A percentile compares a stretch with the other conserved stretches of the same genome.
phyloP scores from a whole-genome alignment of 345 rosid genomes.

The Raphanus raphanistrum region DNA sequence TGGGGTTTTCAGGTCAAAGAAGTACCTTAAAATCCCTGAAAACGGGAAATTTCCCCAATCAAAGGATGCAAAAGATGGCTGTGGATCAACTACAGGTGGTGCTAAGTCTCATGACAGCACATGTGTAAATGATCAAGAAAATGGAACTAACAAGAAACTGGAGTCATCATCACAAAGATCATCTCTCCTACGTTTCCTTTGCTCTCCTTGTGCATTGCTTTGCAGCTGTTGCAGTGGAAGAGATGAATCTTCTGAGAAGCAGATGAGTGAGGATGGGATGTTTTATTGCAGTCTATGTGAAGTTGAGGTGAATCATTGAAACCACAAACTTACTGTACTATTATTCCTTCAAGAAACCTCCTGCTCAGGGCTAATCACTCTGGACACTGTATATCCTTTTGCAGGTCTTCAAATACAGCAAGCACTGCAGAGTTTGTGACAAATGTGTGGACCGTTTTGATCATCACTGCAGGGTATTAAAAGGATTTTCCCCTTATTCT shows the following conservation, averaged over 20 bases:
- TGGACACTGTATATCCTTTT: constrained; percentile 11
- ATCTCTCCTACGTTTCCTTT: constrained; percentile 48
- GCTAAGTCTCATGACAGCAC: constrained; percentile 57
- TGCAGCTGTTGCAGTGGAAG: constrained; percentile 56
- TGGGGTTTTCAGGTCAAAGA: constrained; percentile 75
- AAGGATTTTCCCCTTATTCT: constrained; percentile 11
- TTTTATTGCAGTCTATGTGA: constrained; percentile 96
- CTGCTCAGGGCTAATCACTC: not conserved
- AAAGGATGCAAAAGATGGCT: constrained; percentile 62
- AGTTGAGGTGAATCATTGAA: constrained; percentile 68
- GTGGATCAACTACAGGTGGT: constrained; percentile 57
- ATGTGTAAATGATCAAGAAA: constrained; percentile 38
- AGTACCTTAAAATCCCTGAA: constrained; percentile 66
- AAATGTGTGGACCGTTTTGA: constrained; percentile 90
- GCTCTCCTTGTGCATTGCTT: constrained; percentile 66
- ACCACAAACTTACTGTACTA: not conserved
- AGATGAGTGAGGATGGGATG: constrained; percentile 91
- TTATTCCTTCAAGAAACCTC: constrained; percentile 4
- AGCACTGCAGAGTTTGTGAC: constrained; percentile 97
- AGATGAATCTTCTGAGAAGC: constrained; percentile 67
- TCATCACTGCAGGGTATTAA: constrained; percentile 94
- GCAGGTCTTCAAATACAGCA: constrained; percentile 95
- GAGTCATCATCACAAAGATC: constrained; percentile 42
- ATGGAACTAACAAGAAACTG: constrained; percentile 42
- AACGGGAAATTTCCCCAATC: constrained; percentile 45